Conservation (phyloP, 495 filamentous ascomycete species). For the Penicillium canariense region DNA sequence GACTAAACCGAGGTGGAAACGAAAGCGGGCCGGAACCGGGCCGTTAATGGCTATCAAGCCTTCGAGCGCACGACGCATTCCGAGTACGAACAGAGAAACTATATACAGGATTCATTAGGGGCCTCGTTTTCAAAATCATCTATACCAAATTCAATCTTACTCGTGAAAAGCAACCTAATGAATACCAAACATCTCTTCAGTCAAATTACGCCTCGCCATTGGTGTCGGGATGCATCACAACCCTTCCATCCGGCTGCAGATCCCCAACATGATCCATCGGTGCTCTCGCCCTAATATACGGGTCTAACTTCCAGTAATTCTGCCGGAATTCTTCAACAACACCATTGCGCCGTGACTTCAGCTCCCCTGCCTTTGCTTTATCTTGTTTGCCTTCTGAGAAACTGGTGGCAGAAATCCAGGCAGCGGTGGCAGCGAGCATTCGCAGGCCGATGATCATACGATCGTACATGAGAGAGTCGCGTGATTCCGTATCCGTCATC, state of each 20-base stretch:
- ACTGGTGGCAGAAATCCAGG: conserved; percentile 54
- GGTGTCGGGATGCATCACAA: background rate
- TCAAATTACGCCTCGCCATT: background rate
- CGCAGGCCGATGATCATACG: conserved; percentile 57
- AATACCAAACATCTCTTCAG: background rate
- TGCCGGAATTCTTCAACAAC: conserved; percentile 42
- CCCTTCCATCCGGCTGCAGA: conserved; percentile 48
- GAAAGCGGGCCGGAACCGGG: no score
- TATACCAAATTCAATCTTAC: background rate
- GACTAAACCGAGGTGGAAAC: no score
- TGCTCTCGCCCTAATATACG: conserved; percentile 59
- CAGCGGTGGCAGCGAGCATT: conserved; percentile 64
- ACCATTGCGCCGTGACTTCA: conserved; percentile 51
- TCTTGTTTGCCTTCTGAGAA: conserved; percentile 26
- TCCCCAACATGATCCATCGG: conserved; percentile 63
- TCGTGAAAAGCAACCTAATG: background rate
- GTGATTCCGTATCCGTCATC: conserved; percentile 61
- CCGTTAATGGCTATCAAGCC: no score
- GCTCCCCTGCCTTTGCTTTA: conserved; percentile 26
- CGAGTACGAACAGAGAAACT: no score
- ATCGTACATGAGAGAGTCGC: conserved; percentile 54
- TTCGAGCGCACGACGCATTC: no score
- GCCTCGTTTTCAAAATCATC: background rate
- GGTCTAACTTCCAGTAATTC: conserved; percentile 73
- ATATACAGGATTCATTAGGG: no score